A percentile compares a stretch with the other conserved stretches of the same genome.
These are phyloP conservation scores for Blumeria hordei DNA, from an alignment of 2,329 filamentous ascomycete genomes.

Conservation along the genomic window DNA sequence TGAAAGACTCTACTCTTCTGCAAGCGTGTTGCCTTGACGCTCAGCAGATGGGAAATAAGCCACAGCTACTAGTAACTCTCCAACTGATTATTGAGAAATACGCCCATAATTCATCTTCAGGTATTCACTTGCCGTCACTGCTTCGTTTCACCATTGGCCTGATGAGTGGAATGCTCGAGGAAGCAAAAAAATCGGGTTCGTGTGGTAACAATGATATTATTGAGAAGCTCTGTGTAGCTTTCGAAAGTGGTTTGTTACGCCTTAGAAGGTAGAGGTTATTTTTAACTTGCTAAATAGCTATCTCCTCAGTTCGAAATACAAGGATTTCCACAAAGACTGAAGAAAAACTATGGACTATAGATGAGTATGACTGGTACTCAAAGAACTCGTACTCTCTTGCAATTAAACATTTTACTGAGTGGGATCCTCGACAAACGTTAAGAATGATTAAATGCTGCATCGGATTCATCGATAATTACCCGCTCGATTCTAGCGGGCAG, in stretches of 20 bases:
- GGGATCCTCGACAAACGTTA: slow-evolving; percentile 28
- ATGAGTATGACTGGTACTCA: slow-evolving; percentile 65
- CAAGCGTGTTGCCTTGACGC: slow-evolving; percentile 66
- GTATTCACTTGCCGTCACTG: slow-evolving; percentile 35
- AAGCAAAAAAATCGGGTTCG: background rate
- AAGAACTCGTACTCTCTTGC: slow-evolving; percentile 61
- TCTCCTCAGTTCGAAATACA: slow-evolving; percentile 19
- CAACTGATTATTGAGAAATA: slow-evolving; percentile 33
- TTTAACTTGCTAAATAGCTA: slow-evolving; percentile 6
- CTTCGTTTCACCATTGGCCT: slow-evolving; percentile 35
- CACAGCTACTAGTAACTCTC: slow-evolving; percentile 32
- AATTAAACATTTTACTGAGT: slow-evolving; percentile 31
- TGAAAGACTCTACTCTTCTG: slow-evolving; percentile 36
- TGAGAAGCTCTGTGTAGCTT: slow-evolving; percentile 29
- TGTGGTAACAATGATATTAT: slow-evolving; percentile 6
- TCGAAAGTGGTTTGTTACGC: slow-evolving; percentile 22
- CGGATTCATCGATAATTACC: slow-evolving; percentile 26
- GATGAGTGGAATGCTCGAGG: slow-evolving; percentile 20
- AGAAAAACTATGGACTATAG: slow-evolving; percentile 24
- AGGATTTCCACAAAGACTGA: slow-evolving; percentile 14
- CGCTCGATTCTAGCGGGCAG: slow-evolving; percentile 20
- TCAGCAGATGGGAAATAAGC: slow-evolving; percentile 35
- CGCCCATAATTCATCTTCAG: slow-evolving; percentile 21
- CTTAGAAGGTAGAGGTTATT: background rate
- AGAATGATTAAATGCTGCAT: slow-evolving; percentile 31